These are phyloP conservation scores for Mytilinidion resinicola DNA, from an alignment of 495 filamentous ascomycete genomes.

Conservation along the genomic window DNA sequence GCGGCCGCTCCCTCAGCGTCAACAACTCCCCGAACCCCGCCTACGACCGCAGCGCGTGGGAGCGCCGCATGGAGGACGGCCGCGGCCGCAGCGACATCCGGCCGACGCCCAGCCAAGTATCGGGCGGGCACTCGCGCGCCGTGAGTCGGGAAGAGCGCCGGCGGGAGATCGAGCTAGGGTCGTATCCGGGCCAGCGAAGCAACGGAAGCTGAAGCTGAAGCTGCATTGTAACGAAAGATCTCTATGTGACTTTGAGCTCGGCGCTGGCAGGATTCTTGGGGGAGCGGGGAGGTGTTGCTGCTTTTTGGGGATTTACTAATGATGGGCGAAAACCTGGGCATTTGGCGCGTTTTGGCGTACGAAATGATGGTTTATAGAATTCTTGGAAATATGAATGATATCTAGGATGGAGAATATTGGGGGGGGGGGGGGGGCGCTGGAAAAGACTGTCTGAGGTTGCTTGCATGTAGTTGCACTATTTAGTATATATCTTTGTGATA, in stretches of 20 bases:
- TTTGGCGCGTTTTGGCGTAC: too few species aligned
- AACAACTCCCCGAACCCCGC: constrained; percentile 12
- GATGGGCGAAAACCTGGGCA: too few species aligned
- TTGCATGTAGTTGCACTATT: too few species aligned
- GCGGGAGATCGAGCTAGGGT: constrained; percentile 33
- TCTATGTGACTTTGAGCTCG: background rate
- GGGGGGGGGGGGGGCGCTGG: too few species aligned
- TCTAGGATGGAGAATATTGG: too few species aligned
- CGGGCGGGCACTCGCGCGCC: constrained; percentile 16
- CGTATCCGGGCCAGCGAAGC: background rate
- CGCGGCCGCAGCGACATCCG: constrained; percentile 22
- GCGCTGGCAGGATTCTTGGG: background rate
- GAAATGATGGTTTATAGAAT: too few species aligned
- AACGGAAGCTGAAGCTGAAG: background rate
- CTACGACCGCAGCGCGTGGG: constrained; percentile 14
- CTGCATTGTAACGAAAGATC: background rate
- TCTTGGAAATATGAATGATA: too few species aligned
- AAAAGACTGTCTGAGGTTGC: too few species aligned
- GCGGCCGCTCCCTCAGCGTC: constrained; percentile 6
- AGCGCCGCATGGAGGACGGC: constrained; percentile 19
- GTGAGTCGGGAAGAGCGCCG: constrained; percentile 31
- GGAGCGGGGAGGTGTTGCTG: background rate
- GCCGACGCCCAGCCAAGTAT: constrained; percentile 8
- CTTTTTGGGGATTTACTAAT: too few species aligned
- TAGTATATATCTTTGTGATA: too few species aligned